Evolutionary conservation across 108 stramenopile genomes (phyloP).

Genomic region (Skeletonema marinoi): DNA sequence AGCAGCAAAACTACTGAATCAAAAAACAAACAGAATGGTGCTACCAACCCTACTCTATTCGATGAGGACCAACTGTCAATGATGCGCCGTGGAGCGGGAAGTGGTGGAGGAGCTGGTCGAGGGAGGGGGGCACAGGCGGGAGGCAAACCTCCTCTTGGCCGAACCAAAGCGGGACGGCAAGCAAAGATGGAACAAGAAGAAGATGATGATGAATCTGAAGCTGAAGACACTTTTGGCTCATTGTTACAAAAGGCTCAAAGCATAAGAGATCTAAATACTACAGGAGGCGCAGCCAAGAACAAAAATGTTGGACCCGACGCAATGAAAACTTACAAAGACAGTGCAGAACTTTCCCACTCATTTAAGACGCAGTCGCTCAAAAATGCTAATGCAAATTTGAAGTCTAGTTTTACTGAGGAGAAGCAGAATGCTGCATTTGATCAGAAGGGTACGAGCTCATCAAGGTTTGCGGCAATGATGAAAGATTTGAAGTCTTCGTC

Average conservation of each 20-base stretch:
- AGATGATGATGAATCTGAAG: constrained; percentile 5
- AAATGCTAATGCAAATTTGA: constrained; percentile 17
- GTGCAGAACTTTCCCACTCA: constrained; percentile 6
- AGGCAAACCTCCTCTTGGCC: background rate
- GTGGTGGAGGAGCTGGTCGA: background rate
- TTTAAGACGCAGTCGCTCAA: background rate
- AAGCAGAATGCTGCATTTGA: background rate
- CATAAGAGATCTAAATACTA: background rate
- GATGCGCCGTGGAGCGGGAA: constrained; percentile 12
- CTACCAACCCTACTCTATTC: constrained; percentile 4
- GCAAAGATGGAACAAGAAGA: background rate
- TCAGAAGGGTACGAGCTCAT: background rate
- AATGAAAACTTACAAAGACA: background rate
- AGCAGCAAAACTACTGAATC: background rate
- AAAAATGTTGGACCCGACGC: background rate
- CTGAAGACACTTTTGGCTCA: background rate
- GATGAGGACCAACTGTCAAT: constrained; percentile 24
- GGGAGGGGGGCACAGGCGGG: constrained; percentile 1
- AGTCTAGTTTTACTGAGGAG: background rate
- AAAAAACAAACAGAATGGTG: background rate
- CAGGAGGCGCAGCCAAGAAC: background rate
- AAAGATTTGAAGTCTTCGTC: constrained; percentile 7
- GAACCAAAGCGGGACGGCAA: background rate
- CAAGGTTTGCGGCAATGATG: constrained; percentile 26
- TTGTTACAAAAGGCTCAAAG: background rate